Base-by-base conservation (phyloP, 2,329 filamentous ascomycete genomes). In the Nothophoma quercina region DNA sequence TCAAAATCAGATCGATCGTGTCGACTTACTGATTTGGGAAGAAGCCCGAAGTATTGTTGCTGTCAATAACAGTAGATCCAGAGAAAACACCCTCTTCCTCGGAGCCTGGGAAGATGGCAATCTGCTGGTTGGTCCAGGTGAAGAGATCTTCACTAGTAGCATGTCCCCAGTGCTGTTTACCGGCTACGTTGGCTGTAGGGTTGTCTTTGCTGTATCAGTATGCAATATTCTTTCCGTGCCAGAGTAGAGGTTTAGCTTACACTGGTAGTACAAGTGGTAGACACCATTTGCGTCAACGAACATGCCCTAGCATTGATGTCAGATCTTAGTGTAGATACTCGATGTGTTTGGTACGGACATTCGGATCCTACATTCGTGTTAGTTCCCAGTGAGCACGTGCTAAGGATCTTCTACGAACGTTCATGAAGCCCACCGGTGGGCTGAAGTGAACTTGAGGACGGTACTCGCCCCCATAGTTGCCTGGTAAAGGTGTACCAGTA, bases 231-330 rank as follows among this genome's bases (percentile, higher is more conserved):
- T 2, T n/a, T n/a, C n/a, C n/a, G n/a, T n/a, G n/a, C 19, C 1
- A 10, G 13, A n/a, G n/a, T 10, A 19, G 5, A 3, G 7, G 9
- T 1, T 9, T 4, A n/a, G 32, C 29, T 39, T 72, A 75, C 79
- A 85, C 65, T 88, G 86, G 61, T 88, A 89, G 70, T 88, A 88
- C 1, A 87, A 59, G 64, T 88, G 86, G 70, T 83, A 89, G 0
- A 77, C 75, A 4, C 83, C 84, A 47, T 84, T 77, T 2, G 71
- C 76, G 56, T 87, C 84, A 5, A 80, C 67, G 55, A 87, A 85
- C 74, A 86, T 79, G 60, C 86, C 86, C 35, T 38, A n/a, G n/a
- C n/a, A n/a, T n/a, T n/a, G n/a, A n/a, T n/a, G n/a, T n/a, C n/a
- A n/a, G n/a, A n/a, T n/a, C n/a, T n/a, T n/a, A n/a, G n/a, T n/a